Conservation (phyloP, 139 green algal species). For the Monoraphidium neglectum region DNA sequence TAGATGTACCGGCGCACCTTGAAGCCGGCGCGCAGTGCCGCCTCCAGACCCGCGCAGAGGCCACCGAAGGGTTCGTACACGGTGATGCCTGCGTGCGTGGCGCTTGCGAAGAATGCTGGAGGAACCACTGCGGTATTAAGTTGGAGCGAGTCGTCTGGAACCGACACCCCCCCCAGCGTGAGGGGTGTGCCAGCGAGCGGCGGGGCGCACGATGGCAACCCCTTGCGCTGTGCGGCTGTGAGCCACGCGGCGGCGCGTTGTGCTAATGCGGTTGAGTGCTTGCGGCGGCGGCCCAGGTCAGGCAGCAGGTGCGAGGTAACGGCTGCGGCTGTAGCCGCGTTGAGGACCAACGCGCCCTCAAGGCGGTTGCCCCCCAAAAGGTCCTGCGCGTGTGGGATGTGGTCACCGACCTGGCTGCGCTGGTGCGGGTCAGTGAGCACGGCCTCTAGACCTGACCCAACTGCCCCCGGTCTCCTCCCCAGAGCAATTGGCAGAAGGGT, state of each 20-base stretch:
- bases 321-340: no score
- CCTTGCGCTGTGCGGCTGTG: neutral
- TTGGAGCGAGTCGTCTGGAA: neutral
- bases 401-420: no score
- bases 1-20: slow-evolving; percentile 18
- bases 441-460: no score
- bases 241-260: no score
- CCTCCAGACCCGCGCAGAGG: slow-evolving; percentile 20
- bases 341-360: no score
- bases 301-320: slow-evolving; percentile 24
- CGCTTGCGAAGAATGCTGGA: neutral
- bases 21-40: slow-evolving; percentile 11
- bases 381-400: no score
- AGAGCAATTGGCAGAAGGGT: no score
- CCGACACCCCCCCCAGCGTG: neutral
- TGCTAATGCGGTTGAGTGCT: no score
- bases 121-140: neutral
- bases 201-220: neutral
- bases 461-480: no score
- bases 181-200: neutral
- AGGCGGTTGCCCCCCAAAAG: no score
- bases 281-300: slow-evolving; percentile 12
- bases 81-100: neutral
- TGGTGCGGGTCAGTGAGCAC: no score
- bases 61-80: slow-evolving; percentile 27